phyloP scores from a whole-genome alignment of 2,329 filamentous ascomycete genomes.

The Fusarium devonianum region DNA sequence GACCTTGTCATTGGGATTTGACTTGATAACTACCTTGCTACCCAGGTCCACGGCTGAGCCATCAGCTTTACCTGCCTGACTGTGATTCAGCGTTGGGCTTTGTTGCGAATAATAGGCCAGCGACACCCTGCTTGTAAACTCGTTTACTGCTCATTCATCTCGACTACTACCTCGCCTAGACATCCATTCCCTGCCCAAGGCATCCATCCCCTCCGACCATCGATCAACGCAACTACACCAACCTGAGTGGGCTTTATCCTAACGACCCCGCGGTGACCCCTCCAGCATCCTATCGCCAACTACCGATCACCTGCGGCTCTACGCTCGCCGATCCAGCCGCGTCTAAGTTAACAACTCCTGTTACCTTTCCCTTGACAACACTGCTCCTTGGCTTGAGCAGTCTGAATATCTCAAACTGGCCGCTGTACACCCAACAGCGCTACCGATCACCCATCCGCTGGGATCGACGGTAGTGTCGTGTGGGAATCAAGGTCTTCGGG shows the following conservation, averaged over 20 bases:
- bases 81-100: conserved; percentile 39
- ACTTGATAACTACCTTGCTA: conserved; percentile 43
- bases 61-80: conserved; percentile 43
- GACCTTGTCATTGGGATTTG: conserved; percentile 40
- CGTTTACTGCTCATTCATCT: conserved; percentile 36
- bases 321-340: conserved; percentile 4
- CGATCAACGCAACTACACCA: conserved; percentile 38
- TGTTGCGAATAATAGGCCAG: conserved; percentile 41
- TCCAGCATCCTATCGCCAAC: conserved; percentile 28
- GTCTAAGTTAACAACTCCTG: conserved; percentile 4
- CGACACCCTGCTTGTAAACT: conserved; percentile 39
- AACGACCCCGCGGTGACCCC: conserved; percentile 41
- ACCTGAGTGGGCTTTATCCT: conserved; percentile 34
- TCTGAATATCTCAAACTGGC: conserved; percentile 36
- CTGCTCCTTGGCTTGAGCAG: conserved; percentile 15
- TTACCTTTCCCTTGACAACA: conserved; percentile 12
- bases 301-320: conserved; percentile 15
- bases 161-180: conserved; percentile 36
- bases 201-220: conserved; percentile 37
- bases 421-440: conserved; percentile 34
- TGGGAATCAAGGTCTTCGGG: conserved; percentile 60
- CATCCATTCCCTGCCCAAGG: conserved; percentile 39
- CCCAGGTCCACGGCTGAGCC: conserved; percentile 41
- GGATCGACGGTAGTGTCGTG: conserved; percentile 65
- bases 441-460: conserved; percentile 69